These are phyloP conservation scores for Apiotrichum sp. DNA, from an alignment of 1,284 basidiomycete genomes.

Conservation along the genomic window DNA sequence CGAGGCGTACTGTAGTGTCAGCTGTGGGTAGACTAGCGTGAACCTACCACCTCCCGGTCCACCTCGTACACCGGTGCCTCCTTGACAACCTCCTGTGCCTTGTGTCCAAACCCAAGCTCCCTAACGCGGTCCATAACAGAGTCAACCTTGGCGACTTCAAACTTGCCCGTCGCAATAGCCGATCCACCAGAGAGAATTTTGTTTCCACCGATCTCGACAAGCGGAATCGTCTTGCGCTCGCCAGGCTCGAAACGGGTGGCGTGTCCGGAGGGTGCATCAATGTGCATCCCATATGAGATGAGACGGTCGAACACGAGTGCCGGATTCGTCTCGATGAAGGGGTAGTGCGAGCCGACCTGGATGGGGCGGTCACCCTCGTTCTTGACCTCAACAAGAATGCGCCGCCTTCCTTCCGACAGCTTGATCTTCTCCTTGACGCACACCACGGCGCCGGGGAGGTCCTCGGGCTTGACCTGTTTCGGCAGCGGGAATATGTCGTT, in stretches of 20 bases:
- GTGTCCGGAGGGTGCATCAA: slow-evolving; percentile 87
- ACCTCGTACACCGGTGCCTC: slow-evolving; percentile 30
- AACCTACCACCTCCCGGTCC: slow-evolving; percentile 45
- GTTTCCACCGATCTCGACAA: slow-evolving; percentile 72
- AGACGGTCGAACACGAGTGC: slow-evolving; percentile 75
- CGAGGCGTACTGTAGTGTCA: slow-evolving; percentile 58
- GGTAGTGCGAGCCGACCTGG: slow-evolving; percentile 92
- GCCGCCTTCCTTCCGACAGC: slow-evolving; percentile 66
- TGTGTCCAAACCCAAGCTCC: slow-evolving; percentile 40
- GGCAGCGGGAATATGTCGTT: slow-evolving; percentile 59
- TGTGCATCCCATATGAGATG: slow-evolving; percentile 67
- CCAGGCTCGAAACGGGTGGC: slow-evolving; percentile 97
- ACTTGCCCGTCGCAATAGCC: slow-evolving; percentile 58
- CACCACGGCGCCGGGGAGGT: slow-evolving; percentile 68
- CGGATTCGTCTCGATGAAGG: slow-evolving; percentile 84
- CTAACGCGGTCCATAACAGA: slow-evolving; percentile 2
- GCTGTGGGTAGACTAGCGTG: background rate
- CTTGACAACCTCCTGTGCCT: slow-evolving; percentile 31
- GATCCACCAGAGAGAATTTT: slow-evolving; percentile 77
- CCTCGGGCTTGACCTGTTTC: slow-evolving; percentile 54
- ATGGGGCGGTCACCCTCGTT: slow-evolving; percentile 94
- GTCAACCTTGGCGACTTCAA: slow-evolving; percentile 27
- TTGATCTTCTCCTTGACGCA: slow-evolving; percentile 61
- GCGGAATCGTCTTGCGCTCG: slow-evolving; percentile 72
- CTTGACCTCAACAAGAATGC: slow-evolving; percentile 69